Evolutionary conservation across 1,284 basidiomycete genomes (phyloP), one percentile per base, ranked within the genome.

Genomic region (Ceratobasidium sp.): DNA sequence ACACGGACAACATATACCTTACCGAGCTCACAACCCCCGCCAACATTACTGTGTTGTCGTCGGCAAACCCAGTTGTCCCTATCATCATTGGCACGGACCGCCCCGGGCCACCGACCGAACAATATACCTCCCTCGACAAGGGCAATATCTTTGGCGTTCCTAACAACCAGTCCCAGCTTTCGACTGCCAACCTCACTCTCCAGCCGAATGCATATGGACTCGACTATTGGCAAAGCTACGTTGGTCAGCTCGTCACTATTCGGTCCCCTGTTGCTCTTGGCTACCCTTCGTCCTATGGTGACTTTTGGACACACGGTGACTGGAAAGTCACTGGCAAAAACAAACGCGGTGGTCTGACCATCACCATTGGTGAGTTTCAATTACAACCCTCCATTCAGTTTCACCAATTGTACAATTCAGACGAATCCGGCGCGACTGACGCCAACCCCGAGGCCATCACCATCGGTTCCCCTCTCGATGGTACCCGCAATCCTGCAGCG

Each of bases 181-280:
- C 86, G 72, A 76, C 76, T 0, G 80, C 83, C 18, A 86, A 89
- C 76, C 80, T 83, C 2, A 83, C 83, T 6, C 78, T 89, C 46
- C 81, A 84, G 66, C 87, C 88, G 0, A 82, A 83, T 13, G 79
- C 80, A 41, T 89, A 83, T 75, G 88, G 88, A 3, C 77, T 89
- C 54, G 88, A 89, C 77, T 90, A 90, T 77, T 90, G 88, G 88
- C 84, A 87, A 77, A 88, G 87, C 77, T 80, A 89, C 16, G 86
- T 88, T 75, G 88, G 87, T 0, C 85, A 86, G 76, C 81, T 90
- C 1, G 88, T 90, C n/a, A 85, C 83, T 1, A 81, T 90, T 47
- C 84, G 82, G 4, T 81, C 80, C 14, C 88, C 89, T 1, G 79
- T 82, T 8, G 84, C 86, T 1, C 78, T 85, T 7, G 81, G 83